Evolutionary conservation across 257 asterid species (phyloP).

Genomic region (Osmanthus fragrans): DNA sequence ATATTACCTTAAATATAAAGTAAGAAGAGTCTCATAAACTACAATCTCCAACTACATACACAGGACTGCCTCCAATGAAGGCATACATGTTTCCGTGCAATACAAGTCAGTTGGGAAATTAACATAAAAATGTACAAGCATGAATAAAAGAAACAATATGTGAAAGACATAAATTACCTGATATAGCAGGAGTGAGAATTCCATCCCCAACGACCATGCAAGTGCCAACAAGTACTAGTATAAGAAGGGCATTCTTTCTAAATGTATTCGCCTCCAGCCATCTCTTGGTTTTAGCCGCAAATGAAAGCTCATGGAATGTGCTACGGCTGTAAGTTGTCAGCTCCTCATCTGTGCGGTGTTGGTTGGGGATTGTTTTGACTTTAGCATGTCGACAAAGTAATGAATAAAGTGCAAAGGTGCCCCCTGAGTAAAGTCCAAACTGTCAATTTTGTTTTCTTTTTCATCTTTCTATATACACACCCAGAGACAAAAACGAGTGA

Average conservation of each 20-base stretch:
- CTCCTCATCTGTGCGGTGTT: constrained; percentile 97
- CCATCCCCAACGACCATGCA: constrained; percentile 99
- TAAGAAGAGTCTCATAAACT: neutral
- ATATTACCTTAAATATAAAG: neutral
- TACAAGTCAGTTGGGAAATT: neutral
- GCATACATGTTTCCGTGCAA: neutral
- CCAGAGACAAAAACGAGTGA: neutral
- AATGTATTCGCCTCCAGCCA: constrained; percentile 80
- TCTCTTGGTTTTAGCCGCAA: constrained; percentile 86
- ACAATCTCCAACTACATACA: neutral
- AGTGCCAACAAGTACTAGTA: constrained; percentile 79
- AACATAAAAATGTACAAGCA: neutral
- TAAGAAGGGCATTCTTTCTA: constrained; percentile 73
- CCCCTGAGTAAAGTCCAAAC: constrained; percentile 44
- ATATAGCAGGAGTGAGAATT: constrained; percentile 96
- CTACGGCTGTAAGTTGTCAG: constrained; percentile 94
- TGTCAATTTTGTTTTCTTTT: neutral
- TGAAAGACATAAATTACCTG: constrained; percentile 51
- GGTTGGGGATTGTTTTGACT: constrained; percentile 84
- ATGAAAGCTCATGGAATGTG: constrained; percentile 81
- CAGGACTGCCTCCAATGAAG: neutral
- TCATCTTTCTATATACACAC: neutral
- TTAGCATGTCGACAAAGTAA: constrained; percentile 94
- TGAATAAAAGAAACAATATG: neutral
- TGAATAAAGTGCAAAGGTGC: constrained; percentile 95